Conservation (phyloP, 495 filamentous ascomycete genomes). For the Aspergillus mulundensis region DNA sequence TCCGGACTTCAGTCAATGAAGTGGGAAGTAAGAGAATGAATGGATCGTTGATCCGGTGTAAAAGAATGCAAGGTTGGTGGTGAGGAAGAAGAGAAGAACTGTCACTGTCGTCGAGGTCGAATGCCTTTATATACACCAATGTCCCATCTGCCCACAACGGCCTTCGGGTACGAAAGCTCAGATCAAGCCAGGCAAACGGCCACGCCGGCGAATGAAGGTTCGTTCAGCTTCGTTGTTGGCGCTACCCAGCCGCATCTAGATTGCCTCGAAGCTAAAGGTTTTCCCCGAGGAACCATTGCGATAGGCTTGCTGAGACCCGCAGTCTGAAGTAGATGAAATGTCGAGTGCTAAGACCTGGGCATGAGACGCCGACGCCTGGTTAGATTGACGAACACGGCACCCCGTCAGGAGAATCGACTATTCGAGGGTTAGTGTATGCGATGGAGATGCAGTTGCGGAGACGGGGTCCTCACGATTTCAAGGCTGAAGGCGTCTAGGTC, state of each 20-base stretch:
- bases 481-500: conserved; percentile 5
- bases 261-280: conserved; percentile 17
- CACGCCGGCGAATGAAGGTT: conserved; percentile 17
- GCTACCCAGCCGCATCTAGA: conserved; percentile 21
- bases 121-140: conserved; percentile 15
- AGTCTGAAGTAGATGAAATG: conserved; percentile 39
- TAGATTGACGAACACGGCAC: not conserved
- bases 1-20: conserved; percentile 40
- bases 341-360: conserved; percentile 11
- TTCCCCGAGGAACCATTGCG: conserved; percentile 27
- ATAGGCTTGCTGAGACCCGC: conserved; percentile 14
- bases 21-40: conserved; percentile 33
- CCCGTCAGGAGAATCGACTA: conserved; percentile 18
- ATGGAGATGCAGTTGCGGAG: conserved; percentile 6
- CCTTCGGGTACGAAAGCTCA: conserved; percentile 7
- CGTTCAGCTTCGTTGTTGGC: conserved; percentile 20
- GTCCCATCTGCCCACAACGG: not conserved
- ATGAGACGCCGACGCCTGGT: conserved; percentile 5
- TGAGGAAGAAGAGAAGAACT: conserved; percentile 31
- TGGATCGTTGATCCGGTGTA: conserved; percentile 19
- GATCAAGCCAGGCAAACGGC: conserved; percentile 8
- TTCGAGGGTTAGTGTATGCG: conserved; percentile 14
- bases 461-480: conserved; percentile 6
- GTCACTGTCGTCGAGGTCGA: conserved; percentile 8
- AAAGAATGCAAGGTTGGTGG: conserved; percentile 16